Conservation (phyloP, 2,329 filamentous ascomycete species). For the Sordariomycetes sp. region DNA sequence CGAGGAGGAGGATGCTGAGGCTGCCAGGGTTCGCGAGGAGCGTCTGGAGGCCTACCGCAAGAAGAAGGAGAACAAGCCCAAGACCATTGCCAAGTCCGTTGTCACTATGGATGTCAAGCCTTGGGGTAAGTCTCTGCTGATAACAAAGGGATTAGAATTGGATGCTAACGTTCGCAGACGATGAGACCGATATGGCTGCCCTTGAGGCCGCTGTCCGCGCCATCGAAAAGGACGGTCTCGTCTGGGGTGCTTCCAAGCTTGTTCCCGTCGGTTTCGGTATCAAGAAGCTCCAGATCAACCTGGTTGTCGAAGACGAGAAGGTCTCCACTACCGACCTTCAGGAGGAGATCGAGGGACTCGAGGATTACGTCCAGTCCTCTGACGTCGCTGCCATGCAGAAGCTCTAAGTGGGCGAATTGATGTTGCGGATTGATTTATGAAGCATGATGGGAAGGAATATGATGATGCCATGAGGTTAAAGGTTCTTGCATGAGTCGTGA, state of each 20-base stretch:
- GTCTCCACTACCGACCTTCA: slow-evolving; percentile 80
- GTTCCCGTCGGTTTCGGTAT: slow-evolving; percentile 93
- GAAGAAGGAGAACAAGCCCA: slow-evolving; percentile 93
- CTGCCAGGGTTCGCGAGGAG: slow-evolving; percentile 74
- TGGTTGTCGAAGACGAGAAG: slow-evolving; percentile 97
- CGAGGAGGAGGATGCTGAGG: slow-evolving; percentile 89
- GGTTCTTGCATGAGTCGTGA: slow-evolving; percentile 1
- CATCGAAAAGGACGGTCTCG: slow-evolving; percentile 87
- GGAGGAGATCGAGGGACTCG: slow-evolving; percentile 70
- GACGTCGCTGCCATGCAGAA: slow-evolving; percentile 91
- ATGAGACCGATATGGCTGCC: slow-evolving; percentile 84
- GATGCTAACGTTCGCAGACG: slow-evolving; percentile 46
- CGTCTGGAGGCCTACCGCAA: slow-evolving; percentile 87
- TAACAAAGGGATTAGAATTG: neutral
- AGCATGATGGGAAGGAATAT: slow-evolving; percentile 4
- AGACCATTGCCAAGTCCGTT: slow-evolving; percentile 90
- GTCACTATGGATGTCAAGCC: slow-evolving; percentile 97
- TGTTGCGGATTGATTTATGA: slow-evolving; percentile 4
- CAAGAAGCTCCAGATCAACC: slow-evolving; percentile 98
- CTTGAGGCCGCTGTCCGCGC: slow-evolving; percentile 72
- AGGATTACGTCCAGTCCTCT: slow-evolving; percentile 93
- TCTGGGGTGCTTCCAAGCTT: slow-evolving; percentile 89
- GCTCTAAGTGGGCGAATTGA: slow-evolving; percentile 49
- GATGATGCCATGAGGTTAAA: slow-evolving; percentile 3
- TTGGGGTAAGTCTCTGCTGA: slow-evolving; percentile 67